phyloP scores from a whole-genome alignment of 1,284 basidiomycete genomes.

The Cutaneotrichosporon sp. region DNA sequence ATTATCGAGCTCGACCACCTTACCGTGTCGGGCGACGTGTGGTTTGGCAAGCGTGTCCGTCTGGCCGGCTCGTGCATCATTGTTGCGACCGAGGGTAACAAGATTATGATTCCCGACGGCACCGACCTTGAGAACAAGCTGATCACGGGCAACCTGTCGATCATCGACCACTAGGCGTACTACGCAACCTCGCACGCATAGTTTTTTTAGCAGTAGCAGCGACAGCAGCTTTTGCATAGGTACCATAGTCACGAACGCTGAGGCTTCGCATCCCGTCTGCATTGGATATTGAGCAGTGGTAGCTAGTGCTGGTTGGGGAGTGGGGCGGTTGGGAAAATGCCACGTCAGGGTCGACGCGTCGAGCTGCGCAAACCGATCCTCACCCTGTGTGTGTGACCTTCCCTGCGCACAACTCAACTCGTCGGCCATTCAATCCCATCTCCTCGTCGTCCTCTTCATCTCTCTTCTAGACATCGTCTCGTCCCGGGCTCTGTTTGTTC shows the following conservation, averaged over 20 bases:
- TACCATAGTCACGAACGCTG: constrained; percentile 6
- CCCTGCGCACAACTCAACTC: too few species aligned
- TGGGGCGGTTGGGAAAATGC: too few species aligned
- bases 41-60: constrained; percentile 89
- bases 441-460: not conserved
- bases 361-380: too few species aligned
- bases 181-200: too few species aligned
- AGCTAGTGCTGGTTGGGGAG: too few species aligned
- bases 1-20: constrained; percentile 92
- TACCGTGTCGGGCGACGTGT: constrained; percentile 93
- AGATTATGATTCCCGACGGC: constrained; percentile 93
- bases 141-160: constrained; percentile 56
- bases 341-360: too few species aligned
- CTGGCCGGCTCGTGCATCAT: constrained; percentile 80
- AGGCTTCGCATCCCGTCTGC: not conserved
- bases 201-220: not conserved
- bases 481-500: constrained; percentile 5
- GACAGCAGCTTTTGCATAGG: constrained; percentile 1
- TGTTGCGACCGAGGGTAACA: constrained; percentile 88
- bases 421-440: too few species aligned
- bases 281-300: too few species aligned
- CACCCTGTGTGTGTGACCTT: too few species aligned
- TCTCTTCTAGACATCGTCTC: constrained; percentile 3
- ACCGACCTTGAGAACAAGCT: constrained; percentile 85
- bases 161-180: constrained; percentile 52